phyloP scores from a whole-genome alignment of 805 yeast species.

The Sugiyamaella valdiviana region DNA sequence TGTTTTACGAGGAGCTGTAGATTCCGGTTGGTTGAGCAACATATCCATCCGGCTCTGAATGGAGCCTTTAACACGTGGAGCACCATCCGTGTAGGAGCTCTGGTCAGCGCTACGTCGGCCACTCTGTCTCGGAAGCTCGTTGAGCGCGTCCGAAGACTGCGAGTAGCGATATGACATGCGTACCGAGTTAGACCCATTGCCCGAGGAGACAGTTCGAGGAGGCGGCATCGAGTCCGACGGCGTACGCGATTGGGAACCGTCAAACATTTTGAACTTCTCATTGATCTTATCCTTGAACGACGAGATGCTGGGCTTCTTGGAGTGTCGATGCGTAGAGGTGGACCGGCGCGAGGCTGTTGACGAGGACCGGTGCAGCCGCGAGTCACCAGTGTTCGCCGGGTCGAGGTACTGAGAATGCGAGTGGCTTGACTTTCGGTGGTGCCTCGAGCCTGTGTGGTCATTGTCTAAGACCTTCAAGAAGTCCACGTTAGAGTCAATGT shows the following conservation, averaged over 20 bases:
- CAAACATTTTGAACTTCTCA: constrained; percentile 17
- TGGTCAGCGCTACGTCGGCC: neutral
- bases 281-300: constrained; percentile 17
- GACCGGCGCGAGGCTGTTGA: constrained; percentile 4
- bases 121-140: neutral
- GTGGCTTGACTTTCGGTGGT: constrained; percentile 11
- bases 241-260: neutral
- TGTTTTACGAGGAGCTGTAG: constrained; percentile 48
- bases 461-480: constrained; percentile 30
- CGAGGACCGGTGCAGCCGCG: constrained; percentile 1
- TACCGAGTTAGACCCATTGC: neutral
- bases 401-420: constrained; percentile 1
- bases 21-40: constrained; percentile 26
- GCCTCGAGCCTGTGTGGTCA: constrained; percentile 16
- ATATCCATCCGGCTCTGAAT: constrained; percentile 33
- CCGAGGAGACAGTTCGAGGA: constrained; percentile 10
- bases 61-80: neutral
- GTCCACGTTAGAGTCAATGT: constrained; percentile 33
- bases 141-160: neutral
- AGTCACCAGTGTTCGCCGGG: neutral
- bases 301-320: constrained; percentile 19
- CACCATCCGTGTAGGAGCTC: neutral
- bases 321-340: constrained; percentile 4
- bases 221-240: constrained; percentile 7
- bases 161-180: neutral